phyloP scores from a whole-genome alignment of 352 stramenopile genomes.

The Phytophthora chlamydospora region DNA sequence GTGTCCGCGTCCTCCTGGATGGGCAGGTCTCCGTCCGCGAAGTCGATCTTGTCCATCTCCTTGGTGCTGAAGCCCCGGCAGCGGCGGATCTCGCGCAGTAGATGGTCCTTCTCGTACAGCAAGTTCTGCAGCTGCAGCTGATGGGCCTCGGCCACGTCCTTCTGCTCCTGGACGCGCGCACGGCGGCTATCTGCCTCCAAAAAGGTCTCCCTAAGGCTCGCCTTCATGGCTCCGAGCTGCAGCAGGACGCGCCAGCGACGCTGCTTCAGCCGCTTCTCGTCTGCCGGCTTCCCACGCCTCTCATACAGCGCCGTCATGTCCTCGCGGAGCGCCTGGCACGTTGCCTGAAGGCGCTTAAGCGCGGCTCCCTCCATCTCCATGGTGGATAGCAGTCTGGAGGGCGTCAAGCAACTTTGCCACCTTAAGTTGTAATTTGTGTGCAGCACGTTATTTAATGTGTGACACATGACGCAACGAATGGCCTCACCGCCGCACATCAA shows the following conservation, averaged over 20 bases:
- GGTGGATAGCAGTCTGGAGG: neutral
- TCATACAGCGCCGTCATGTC: slow-evolving; percentile 49
- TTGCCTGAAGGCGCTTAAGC: slow-evolving; percentile 60
- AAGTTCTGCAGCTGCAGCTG: slow-evolving; percentile 84
- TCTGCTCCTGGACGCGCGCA: slow-evolving; percentile 71
- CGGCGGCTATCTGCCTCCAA: slow-evolving; percentile 69
- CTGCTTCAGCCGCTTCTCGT: slow-evolving; percentile 53
- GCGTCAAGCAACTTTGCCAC: neutral
- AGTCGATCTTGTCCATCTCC: slow-evolving; percentile 85
- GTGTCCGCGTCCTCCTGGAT: slow-evolving; percentile 58
- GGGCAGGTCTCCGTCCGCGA: slow-evolving; percentile 53
- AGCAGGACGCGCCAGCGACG: slow-evolving; percentile 64
- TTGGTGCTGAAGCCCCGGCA: slow-evolving; percentile 75
- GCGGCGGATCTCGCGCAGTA: slow-evolving; percentile 77
- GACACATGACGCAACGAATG: slow-evolving; percentile 23
- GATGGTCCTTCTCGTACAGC: slow-evolving; percentile 85
- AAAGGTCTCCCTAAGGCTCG: slow-evolving; percentile 67
- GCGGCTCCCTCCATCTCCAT: slow-evolving; percentile 21
- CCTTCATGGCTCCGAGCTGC: slow-evolving; percentile 64
- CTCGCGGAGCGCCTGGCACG: slow-evolving; percentile 50
- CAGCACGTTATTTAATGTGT: neutral
- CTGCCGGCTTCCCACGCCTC: slow-evolving; percentile 22
- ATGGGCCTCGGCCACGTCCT: slow-evolving; percentile 74
- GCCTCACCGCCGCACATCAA: slow-evolving; percentile 28
- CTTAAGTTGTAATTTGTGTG: neutral